phyloP scores from a whole-genome alignment of 305 asterid species.

The Petunia hybrid region DNA sequence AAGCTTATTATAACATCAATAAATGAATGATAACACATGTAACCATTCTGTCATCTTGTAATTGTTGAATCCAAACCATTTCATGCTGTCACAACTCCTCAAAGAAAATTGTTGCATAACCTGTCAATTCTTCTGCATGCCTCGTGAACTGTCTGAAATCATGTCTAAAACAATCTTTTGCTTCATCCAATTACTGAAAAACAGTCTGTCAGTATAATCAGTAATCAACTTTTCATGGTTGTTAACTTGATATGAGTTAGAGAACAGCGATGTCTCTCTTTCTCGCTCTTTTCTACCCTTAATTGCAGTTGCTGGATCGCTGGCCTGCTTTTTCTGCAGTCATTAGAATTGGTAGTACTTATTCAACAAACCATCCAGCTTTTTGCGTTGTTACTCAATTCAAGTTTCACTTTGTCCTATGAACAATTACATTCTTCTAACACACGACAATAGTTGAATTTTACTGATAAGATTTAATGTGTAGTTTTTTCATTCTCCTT shows the following conservation, averaged over 20 bases:
- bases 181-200: neutral
- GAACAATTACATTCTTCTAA: neutral
- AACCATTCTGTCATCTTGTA: neutral
- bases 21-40: too few relatives aligned
- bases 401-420: neutral
- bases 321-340: neutral
- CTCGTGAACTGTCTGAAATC: neutral
- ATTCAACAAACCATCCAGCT: neutral
- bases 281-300: neutral
- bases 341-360: neutral
- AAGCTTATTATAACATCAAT: too few relatives aligned
- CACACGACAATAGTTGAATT: neutral
- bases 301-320: neutral
- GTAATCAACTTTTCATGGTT: slow-evolving; percentile 6
- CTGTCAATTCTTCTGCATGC: neutral
- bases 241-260: neutral
- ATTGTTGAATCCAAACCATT: neutral
- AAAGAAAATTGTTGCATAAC: slow-evolving; percentile 1
- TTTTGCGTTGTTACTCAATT: neutral
- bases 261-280: neutral
- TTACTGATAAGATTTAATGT: slow-evolving; percentile 31
- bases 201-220: neutral
- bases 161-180: neutral
- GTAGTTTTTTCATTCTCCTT: slow-evolving; percentile 19
- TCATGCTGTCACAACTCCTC: neutral